phyloP scores from a whole-genome alignment of 2,329 filamentous ascomycete species.

The Colletotrichum brevisporum region DNA sequence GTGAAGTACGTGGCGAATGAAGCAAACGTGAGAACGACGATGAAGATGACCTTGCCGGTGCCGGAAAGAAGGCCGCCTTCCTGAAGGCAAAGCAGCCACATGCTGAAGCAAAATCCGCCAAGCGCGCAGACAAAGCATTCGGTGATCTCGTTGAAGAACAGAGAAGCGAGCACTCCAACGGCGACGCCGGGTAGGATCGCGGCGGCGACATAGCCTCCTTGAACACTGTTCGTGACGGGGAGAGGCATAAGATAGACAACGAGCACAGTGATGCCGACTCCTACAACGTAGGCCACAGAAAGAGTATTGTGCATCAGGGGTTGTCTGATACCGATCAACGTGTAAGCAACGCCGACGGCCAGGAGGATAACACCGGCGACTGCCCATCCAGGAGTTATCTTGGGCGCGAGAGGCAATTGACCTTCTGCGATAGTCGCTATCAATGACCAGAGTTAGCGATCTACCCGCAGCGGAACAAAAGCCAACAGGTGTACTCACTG shows the following conservation, averaged over 20 bases:
- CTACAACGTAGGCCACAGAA: slow-evolving; percentile 80
- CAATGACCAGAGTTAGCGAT: slow-evolving; percentile 10
- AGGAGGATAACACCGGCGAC: slow-evolving; percentile 85
- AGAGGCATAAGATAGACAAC: slow-evolving; percentile 91
- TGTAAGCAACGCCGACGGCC: slow-evolving; percentile 77
- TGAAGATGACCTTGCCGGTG: slow-evolving; percentile 77
- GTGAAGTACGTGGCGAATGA: slow-evolving; percentile 84
- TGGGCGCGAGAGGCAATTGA: slow-evolving; percentile 79
- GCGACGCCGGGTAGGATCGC: slow-evolving; percentile 79
- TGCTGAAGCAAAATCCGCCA: slow-evolving; percentile 86
- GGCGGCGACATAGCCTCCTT: slow-evolving; percentile 90
- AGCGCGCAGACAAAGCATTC: slow-evolving; percentile 87
- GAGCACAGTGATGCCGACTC: slow-evolving; percentile 82
- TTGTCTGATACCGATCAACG: slow-evolving; percentile 86
- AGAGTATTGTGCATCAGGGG: slow-evolving; percentile 84
- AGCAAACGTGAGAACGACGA: slow-evolving; percentile 77
- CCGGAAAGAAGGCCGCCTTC: slow-evolving; percentile 79
- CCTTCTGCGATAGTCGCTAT: slow-evolving; percentile 63
- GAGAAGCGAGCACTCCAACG: slow-evolving; percentile 78
- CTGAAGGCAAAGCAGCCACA: slow-evolving; percentile 90
- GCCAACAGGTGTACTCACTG: slow-evolving; percentile 45
- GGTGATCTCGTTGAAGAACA: slow-evolving; percentile 85
- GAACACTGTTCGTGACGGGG: slow-evolving; percentile 80
- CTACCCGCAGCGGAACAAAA: neutral
- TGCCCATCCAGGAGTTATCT: slow-evolving; percentile 84